Evolutionary conservation across 352 stramenopile genomes (phyloP), one percentile per base, ranked within the genome.

Genomic region (Phytophthora lateralis): DNA sequence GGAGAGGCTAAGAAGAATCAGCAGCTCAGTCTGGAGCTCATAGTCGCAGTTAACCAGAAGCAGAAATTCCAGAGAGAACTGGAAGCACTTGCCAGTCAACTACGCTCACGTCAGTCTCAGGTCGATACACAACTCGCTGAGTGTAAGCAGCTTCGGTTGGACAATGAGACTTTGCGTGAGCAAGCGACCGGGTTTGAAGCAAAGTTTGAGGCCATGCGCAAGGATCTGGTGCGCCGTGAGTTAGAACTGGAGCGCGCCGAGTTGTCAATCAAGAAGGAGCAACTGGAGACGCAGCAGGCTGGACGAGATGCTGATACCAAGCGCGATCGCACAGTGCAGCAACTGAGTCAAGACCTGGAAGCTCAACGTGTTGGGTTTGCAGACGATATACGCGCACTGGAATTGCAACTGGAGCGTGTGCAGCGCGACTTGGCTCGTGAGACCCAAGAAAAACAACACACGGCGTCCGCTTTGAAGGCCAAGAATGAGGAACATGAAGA

Each of bases 1-100:
- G 46, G 66, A 6, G 75, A 90, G n/a, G 55, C 34, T 1, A 84
- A 82, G 52, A 90, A 87, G 58, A 86, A 81, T 29, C 78, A 91
- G 41, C 78, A 91, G 42, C 69, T 91, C 1, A 88, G 78, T 62
- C 61, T 90, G 10, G 82, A 90, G 51, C 49, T 91, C 10, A 75
- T 91, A 6, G 69, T 89, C 11, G 58, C 84, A 3, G 77, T 91
- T 12, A 91, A 89, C 53, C 80, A 91, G 35, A 87, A 86, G 56
- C 66, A 82, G 47, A 78, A 79, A 38, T 51, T 73, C 3, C 61
- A 79, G 12, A 15, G 46, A 3, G 71, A 85, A 11, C 58, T 71
- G 17, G 77, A 83, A 37, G 32, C 34, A 2, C 17, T 75, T 4
- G 74, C 75, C 3, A 9, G 24, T 11, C 63, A 67, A 9, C 53